These are phyloP conservation scores for Podaxis carcinomalis DNA, from an alignment of 768 basidiomycete genomes.

Conservation along the genomic window DNA sequence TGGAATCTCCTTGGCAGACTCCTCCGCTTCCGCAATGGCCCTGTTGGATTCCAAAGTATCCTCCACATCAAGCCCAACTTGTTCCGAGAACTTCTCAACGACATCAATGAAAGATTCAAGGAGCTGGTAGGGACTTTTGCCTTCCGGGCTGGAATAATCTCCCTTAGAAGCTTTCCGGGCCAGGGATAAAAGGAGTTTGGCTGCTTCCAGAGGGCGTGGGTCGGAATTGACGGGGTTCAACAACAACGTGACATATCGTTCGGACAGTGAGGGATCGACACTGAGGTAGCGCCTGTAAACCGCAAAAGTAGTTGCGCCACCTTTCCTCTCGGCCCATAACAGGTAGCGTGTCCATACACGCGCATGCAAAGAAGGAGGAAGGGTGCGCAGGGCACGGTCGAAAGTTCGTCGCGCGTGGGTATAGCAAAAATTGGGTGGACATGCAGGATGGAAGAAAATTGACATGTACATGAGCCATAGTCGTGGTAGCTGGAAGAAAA, in stretches of 20 bases:
- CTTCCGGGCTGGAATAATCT: conserved; percentile 82
- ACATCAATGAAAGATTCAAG: conserved; percentile 91
- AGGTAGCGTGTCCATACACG: conserved; percentile 94
- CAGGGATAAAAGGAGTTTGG: conserved; percentile 81
- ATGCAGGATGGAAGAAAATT: conserved; percentile 83
- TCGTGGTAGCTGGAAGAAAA: conserved; percentile 67
- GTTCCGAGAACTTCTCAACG: conserved; percentile 85
- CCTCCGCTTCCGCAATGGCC: conserved; percentile 43
- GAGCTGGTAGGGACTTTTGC: conserved; percentile 93
- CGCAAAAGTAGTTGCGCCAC: conserved; percentile 71
- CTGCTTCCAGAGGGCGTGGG: conserved; percentile 86
- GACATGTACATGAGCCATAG: conserved; percentile 94
- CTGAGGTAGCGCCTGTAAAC: conserved; percentile 89
- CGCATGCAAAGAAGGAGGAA: conserved; percentile 88
- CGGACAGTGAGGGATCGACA: conserved; percentile 77
- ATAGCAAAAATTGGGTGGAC: conserved; percentile 78
- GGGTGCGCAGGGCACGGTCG: conserved; percentile 89
- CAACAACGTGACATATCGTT: conserved; percentile 69
- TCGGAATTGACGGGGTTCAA: conserved; percentile 51
- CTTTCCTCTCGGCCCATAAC: conserved; percentile 82
- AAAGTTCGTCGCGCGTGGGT: conserved; percentile 93
- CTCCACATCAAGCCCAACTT: conserved; percentile 84
- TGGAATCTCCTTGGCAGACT: conserved; percentile 34
- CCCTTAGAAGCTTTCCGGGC: conserved; percentile 82
- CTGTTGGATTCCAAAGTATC: conserved; percentile 61